Conservation (phyloP, 345 rosid genomes). For the Nephelium lappaceum region DNA sequence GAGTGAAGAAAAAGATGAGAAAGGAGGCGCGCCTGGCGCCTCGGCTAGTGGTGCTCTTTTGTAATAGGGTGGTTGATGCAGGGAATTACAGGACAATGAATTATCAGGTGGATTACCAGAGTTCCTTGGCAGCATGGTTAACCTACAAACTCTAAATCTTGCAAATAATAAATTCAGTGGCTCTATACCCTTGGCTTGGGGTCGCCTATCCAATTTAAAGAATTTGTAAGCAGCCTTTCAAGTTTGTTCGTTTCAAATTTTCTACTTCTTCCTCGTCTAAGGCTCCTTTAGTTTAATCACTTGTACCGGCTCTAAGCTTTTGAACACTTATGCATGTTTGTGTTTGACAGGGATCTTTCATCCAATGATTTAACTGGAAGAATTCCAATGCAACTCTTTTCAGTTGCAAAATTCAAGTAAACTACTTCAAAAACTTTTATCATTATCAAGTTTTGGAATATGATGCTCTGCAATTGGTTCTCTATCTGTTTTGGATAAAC, state of each 20-base stretch:
- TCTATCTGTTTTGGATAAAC: background rate
- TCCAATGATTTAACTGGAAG: constrained; percentile 65
- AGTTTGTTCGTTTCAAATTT: background rate
- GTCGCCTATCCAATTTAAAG: constrained; percentile 64
- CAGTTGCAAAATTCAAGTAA: constrained; percentile 75
- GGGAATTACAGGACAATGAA: constrained; percentile 82
- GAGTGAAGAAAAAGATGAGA: too few species aligned
- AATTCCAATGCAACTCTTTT: constrained; percentile 63
- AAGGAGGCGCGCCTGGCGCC: too few species aligned
- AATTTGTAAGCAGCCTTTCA: constrained; percentile 52
- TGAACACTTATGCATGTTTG: constrained; percentile 12
- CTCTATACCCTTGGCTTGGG: constrained; percentile 72
- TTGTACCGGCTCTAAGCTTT: constrained; percentile 1
- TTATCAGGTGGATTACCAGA: constrained; percentile 76
- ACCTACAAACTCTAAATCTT: constrained; percentile 65
- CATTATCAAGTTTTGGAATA: background rate
- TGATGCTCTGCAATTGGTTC: background rate
- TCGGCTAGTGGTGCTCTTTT: background rate
- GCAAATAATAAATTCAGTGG: constrained; percentile 79
- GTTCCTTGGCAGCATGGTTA: constrained; percentile 61
- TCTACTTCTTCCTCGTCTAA: background rate
- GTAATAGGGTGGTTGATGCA: constrained; percentile 38
- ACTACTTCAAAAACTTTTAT: constrained; percentile 7
- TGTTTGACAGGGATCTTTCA: constrained; percentile 72
- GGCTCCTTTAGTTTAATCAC: background rate